These are phyloP conservation scores for Breynia disticha DNA, from an alignment of 441 rosid genomes.

Conservation along the genomic window DNA sequence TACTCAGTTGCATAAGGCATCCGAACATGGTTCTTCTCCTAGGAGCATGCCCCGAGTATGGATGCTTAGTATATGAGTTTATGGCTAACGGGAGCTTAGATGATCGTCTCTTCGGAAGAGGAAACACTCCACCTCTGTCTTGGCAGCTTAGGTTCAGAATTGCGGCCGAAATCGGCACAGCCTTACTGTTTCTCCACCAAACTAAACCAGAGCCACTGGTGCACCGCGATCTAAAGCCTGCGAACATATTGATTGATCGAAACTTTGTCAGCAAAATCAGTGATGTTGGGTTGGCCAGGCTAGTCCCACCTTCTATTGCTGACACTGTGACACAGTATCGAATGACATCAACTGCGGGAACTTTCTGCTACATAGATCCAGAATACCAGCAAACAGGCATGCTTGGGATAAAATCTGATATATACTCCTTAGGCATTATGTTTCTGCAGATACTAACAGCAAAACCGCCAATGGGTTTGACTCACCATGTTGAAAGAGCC, in stretches of 20 bases:
- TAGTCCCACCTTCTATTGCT: constrained; percentile 78
- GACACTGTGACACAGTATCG: constrained; percentile 77
- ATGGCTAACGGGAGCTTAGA: constrained; percentile 94
- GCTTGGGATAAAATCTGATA: constrained; percentile 84
- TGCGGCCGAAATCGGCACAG: constrained; percentile 83
- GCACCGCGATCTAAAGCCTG: constrained; percentile 88
- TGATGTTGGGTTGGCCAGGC: constrained; percentile 86
- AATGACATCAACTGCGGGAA: constrained; percentile 94
- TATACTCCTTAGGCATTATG: constrained; percentile 81
- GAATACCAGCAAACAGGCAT: constrained; percentile 96
- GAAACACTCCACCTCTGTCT: constrained; percentile 54
- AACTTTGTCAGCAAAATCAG: constrained; percentile 86
- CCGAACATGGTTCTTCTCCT: constrained; percentile 93
- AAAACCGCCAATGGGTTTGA: constrained; percentile 83
- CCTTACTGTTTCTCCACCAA: constrained; percentile 77
- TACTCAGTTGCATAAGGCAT: constrained; percentile 83
- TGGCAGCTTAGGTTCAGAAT: constrained; percentile 85
- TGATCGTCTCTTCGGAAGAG: constrained; percentile 58
- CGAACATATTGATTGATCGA: constrained; percentile 78
- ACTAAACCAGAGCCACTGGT: constrained; percentile 91
- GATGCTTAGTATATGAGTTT: constrained; percentile 80
- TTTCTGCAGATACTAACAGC: constrained; percentile 74
- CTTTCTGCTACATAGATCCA: constrained; percentile 93
- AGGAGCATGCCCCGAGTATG: constrained; percentile 88
- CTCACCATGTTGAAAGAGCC: constrained; percentile 62